These are phyloP conservation scores for Plicaturopsis crispa DNA, from an alignment of 768 basidiomycete species.

Conservation along the genomic window DNA sequence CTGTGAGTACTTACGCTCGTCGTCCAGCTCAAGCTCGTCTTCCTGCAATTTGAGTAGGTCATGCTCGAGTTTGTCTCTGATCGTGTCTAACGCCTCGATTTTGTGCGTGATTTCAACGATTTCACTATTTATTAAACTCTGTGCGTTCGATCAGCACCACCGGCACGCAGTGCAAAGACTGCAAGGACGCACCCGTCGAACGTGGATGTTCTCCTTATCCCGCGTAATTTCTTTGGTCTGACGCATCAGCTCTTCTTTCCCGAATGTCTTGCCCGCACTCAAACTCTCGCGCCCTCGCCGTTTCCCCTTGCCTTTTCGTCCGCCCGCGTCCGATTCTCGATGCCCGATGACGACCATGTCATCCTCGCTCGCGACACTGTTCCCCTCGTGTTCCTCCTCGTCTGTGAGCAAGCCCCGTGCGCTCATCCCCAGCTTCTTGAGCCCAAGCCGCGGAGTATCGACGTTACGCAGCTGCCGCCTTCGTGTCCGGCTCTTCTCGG, in stretches of 20 bases:
- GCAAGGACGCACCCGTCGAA: conserved; percentile 61
- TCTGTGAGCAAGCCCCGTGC: conserved; percentile 66
- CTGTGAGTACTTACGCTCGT: conserved; percentile 64
- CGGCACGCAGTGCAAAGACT: conserved; percentile 5
- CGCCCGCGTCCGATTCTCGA: conserved; percentile 22
- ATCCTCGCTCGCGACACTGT: conserved; percentile 68
- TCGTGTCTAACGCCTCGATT: conserved; percentile 77
- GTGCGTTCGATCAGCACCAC: conserved; percentile 9
- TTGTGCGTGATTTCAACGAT: conserved; percentile 86
- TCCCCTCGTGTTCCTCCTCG: conserved; percentile 35
- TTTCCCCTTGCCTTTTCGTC: conserved; percentile 31
- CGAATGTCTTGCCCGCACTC: conserved; percentile 61
- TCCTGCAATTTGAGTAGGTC: conserved; percentile 85
- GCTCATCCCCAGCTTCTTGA: conserved; percentile 73
- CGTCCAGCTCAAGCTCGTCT: conserved; percentile 94
- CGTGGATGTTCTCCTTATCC: conserved; percentile 91
- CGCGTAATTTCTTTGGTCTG: conserved; percentile 81
- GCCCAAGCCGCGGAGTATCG: conserved; percentile 65
- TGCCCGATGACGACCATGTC: conserved; percentile 62
- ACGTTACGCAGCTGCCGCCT: conserved; percentile 76
- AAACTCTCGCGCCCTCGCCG: conserved; percentile 57
- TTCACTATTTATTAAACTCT: conserved; percentile 84
- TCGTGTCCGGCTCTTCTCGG: conserved; percentile 70
- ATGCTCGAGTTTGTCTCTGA: conserved; percentile 72
- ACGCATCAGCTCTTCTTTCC: conserved; percentile 75